phyloP scores from a whole-genome alignment of 768 basidiomycete species.

The Pleurotus sapidus region DNA sequence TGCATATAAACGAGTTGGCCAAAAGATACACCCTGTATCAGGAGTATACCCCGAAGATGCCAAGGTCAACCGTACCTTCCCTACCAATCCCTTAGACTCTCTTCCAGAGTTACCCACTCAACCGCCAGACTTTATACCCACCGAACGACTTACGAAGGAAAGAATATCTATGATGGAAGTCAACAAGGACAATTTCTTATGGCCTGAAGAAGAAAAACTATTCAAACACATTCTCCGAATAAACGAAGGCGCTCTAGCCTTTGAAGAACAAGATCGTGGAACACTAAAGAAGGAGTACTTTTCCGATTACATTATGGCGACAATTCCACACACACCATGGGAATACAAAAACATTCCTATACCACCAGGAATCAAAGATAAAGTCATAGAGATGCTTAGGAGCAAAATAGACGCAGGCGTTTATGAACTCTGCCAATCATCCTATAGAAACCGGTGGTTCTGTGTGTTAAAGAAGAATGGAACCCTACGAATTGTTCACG shows the following conservation, averaged over 20 bases:
- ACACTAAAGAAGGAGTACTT: slow-evolving; percentile 18
- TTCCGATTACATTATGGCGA: slow-evolving; percentile 24
- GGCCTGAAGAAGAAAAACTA: slow-evolving; percentile 19
- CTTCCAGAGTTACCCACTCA: slow-evolving; percentile 15
- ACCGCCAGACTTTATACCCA: slow-evolving; percentile 19
- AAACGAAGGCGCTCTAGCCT: slow-evolving; percentile 21
- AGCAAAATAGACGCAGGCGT: slow-evolving; percentile 31
- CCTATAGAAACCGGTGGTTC: slow-evolving; percentile 36
- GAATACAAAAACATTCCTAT: slow-evolving; percentile 29
- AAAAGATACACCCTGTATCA: slow-evolving; percentile 20
- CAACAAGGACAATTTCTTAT: slow-evolving; percentile 18
- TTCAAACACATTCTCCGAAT: slow-evolving; percentile 16
- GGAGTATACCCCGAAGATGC: slow-evolving; percentile 14
- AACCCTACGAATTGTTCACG: slow-evolving; percentile 31
- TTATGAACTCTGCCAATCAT: slow-evolving; percentile 31
- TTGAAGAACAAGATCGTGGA: slow-evolving; percentile 14
- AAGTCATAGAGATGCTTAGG: slow-evolving; percentile 27
- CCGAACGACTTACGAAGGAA: slow-evolving; percentile 2
- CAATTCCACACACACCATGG: slow-evolving; percentile 34
- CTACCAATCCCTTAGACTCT: slow-evolving; percentile 20
- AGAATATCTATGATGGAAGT: slow-evolving; percentile 3
- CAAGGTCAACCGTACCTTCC: slow-evolving; percentile 8
- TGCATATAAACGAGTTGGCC: slow-evolving; percentile 16
- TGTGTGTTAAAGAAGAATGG: slow-evolving; percentile 32
- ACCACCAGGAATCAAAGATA: slow-evolving; percentile 24